Base-by-base conservation (phyloP, 306 rosid species). In the Quercus robur region DNA sequence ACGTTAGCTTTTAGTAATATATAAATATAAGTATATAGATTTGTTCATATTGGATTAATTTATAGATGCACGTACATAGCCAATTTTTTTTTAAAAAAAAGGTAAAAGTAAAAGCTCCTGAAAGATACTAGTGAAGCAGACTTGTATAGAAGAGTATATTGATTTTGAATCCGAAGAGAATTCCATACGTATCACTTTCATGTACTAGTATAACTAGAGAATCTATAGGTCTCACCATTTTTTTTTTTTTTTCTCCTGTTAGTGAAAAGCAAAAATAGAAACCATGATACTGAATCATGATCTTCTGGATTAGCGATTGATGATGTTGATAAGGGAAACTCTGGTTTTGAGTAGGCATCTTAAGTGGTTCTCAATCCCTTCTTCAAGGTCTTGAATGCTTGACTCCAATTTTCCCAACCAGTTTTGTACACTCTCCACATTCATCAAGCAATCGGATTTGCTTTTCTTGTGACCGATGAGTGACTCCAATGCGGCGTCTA, bases 291-390 rank as follows among this genome's bases (percentile, higher is more conserved):
- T 11, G 15, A 28, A 56, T 18, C 19, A 9, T 33, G 28, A 30
- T 55, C 26, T 54, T 21, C 57, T 33, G 7, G 15, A 31, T 66
- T 75, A 75, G 56, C 25, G 7, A 51, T 21, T 75, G 57, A 75
- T n/a, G 57, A 73, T 75, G 41, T 59, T 59, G 57, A 75, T 58
- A 21, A 75, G 71, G 70, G 71, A 75, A 23, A 75, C 78, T 44
- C 71, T 75, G 1, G 54, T 59, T 73, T 54, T 73, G 52, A 58
- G 44, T 44, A 75, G 44, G 14, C 57, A 69, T 19, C 70, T 75
- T 19, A 75, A 41, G 8, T 21, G 78, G 20, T 33, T 13, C 69
- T 75, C 78, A 3, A 75, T 69, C 26, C 58, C 78, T 41, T 75
- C 19, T 73, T 73, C 77, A 55, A 73, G 28, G 31, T 73, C 66